A percentile compares a stretch with the other conserved stretches of the same genome.
These are phyloP conservation scores for Claviceps sp. DNA, from an alignment of 2,329 filamentous ascomycete species.

Conservation along the genomic window DNA sequence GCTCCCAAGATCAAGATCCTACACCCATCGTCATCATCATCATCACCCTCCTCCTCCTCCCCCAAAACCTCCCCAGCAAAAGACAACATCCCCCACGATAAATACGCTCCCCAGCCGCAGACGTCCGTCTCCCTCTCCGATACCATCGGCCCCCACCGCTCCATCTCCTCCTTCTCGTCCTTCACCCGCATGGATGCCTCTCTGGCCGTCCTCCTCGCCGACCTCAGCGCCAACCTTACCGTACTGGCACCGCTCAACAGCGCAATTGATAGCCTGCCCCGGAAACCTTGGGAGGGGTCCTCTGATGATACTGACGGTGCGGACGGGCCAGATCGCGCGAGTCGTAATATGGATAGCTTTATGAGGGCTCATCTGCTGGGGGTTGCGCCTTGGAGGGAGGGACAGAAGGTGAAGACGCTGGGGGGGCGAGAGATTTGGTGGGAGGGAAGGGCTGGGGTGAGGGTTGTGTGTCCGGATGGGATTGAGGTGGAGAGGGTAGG, in stretches of 20 bases:
- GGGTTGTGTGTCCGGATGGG: conserved; percentile 64
- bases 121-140: conserved; percentile 62
- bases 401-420: conserved; percentile 50
- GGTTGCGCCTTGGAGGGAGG: conserved; percentile 60
- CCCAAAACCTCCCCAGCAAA: conserved; percentile 4
- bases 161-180: conserved; percentile 72
- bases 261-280: conserved; percentile 61
- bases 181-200: conserved; percentile 63
- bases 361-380: conserved; percentile 68
- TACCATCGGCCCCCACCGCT: conserved; percentile 65
- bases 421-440: conserved; percentile 63
- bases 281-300: conserved; percentile 77
- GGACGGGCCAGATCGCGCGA: conserved; percentile 62
- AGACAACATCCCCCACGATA: conserved; percentile 11
- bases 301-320: conserved; percentile 51
- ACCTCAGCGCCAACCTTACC: conserved; percentile 57
- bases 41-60: background rate
- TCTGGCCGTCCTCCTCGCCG: conserved; percentile 56
- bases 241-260: conserved; percentile 80
- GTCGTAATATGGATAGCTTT: conserved; percentile 63
- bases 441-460: conserved; percentile 55
- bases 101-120: conserved; percentile 5
- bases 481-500: conserved; percentile 66
- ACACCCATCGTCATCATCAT: background rate
- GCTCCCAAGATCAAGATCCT: conserved; percentile 4